A percentile compares a stretch with the other conserved stretches of the same genome.
Conservation (phyloP, 1,284 basidiomycete species). For the Tilletia indica region DNA sequence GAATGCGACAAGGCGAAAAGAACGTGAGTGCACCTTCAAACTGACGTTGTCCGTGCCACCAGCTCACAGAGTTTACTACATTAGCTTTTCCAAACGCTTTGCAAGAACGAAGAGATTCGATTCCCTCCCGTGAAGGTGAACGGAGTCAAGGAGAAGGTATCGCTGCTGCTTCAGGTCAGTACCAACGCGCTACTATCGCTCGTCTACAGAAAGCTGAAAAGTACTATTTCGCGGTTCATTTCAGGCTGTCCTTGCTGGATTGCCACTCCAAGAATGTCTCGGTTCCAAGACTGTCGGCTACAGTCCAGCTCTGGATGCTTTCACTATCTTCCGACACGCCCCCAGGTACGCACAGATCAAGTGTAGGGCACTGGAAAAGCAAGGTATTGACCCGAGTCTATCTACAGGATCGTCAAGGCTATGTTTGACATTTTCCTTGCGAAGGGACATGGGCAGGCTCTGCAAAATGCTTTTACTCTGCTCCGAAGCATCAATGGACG, state of each 20-base stretch:
- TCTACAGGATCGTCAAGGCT: conserved; percentile 5
- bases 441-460: background rate
- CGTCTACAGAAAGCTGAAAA: background rate
- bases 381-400: background rate
- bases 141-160: conserved; percentile 38
- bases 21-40: conserved; percentile 20
- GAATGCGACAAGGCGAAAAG: conserved; percentile 56
- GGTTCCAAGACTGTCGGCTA: conserved; percentile 25
- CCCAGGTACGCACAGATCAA: conserved; percentile 9
- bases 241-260: conserved; percentile 29
- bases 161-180: conserved; percentile 39
- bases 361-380: background rate
- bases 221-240: background rate
- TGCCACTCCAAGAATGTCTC: conserved; percentile 31
- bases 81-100: conserved; percentile 18
- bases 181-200: background rate
- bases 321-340: conserved; percentile 32
- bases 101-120: conserved; percentile 40
- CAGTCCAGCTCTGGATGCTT: conserved; percentile 29
- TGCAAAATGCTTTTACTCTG: conserved; percentile 15
- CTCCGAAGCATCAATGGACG: conserved; percentile 65
- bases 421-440: conserved; percentile 19
- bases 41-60: background rate
- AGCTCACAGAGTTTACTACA: background rate
- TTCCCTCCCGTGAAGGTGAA: conserved; percentile 38